These are phyloP conservation scores for Geosmithia putterillii DNA, from an alignment of 2,329 filamentous ascomycete species.

Conservation along the genomic window DNA sequence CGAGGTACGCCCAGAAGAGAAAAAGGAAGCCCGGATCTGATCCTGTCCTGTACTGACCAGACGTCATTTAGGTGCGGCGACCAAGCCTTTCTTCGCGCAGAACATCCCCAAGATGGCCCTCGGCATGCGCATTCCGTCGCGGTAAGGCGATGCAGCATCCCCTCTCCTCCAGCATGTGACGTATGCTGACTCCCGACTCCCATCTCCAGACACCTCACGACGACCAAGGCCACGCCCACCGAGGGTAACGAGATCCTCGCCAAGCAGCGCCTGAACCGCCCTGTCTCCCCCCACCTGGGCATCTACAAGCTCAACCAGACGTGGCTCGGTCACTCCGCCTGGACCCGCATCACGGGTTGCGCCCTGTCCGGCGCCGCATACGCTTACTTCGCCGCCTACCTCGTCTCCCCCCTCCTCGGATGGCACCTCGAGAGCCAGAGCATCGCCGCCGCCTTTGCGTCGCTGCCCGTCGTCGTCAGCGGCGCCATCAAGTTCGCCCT, in stretches of 20 bases:
- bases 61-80: slow-evolving; percentile 20
- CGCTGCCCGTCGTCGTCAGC: slow-evolving; percentile 47
- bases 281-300: slow-evolving; percentile 70
- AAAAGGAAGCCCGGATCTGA: background rate
- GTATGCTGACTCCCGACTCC: background rate
- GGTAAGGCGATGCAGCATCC: no score
- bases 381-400: slow-evolving; percentile 69
- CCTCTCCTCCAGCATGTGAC: slow-evolving; percentile 1
- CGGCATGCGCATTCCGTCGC: slow-evolving; percentile 24
- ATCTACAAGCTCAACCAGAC: slow-evolving; percentile 85
- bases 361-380: slow-evolving; percentile 64
- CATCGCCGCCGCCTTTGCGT: slow-evolving; percentile 47
- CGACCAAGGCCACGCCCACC: slow-evolving; percentile 40
- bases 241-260: slow-evolving; percentile 57
- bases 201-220: slow-evolving; percentile 37
- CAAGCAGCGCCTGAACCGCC: slow-evolving; percentile 68
- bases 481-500: slow-evolving; percentile 40
- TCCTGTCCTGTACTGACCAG: background rate
- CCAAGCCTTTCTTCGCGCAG: slow-evolving; percentile 33
- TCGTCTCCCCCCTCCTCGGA: slow-evolving; percentile 62
- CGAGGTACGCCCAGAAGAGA: slow-evolving; percentile 32
- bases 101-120: slow-evolving; percentile 33
- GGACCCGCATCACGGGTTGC: slow-evolving; percentile 77
- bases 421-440: slow-evolving; percentile 47
- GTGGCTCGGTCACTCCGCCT: slow-evolving; percentile 59